Evolutionary conservation across 192 early-diverging fungal genomes (phyloP).

Genomic region (Cetraspora pellucida): DNA sequence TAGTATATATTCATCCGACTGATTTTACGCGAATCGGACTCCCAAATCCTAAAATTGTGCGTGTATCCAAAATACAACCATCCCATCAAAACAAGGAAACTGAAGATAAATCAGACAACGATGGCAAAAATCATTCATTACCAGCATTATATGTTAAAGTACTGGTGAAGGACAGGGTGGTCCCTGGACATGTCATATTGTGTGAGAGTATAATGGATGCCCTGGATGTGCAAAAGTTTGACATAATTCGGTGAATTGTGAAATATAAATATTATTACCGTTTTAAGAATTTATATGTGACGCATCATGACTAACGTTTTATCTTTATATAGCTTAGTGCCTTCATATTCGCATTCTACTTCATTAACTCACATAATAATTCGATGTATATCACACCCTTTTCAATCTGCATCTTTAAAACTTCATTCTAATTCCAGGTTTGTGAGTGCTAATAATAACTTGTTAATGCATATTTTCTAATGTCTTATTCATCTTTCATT

Average conservation of each 20-base stretch:
- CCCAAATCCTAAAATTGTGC: conserved; percentile 36
- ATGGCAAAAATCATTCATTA: conserved; percentile 26
- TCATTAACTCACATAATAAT: conserved; percentile 38
- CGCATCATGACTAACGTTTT: background rate
- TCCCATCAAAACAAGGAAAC: conserved; percentile 17
- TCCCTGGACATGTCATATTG: conserved; percentile 50
- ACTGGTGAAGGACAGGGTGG: conserved; percentile 38
- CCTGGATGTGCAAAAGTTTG: conserved; percentile 51
- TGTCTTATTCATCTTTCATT: background rate
- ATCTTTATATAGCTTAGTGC: conserved; percentile 35
- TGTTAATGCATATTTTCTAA: background rate
- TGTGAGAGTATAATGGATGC: conserved; percentile 45
- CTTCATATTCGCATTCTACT: conserved; percentile 26
- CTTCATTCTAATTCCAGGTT: conserved; percentile 39
- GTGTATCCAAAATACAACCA: conserved; percentile 48
- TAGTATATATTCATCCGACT: conserved; percentile 48
- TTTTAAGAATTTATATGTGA: background rate
- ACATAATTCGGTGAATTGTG: conserved; percentile 49
- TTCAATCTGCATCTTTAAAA: conserved; percentile 37
- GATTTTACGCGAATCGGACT: conserved; percentile 38
- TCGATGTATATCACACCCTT: conserved; percentile 23
- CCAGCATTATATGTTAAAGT: conserved; percentile 45
- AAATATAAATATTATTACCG: background rate
- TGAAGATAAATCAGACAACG: conserved; percentile 43
- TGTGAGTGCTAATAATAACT: conserved; percentile 25